Base-by-base conservation (phyloP, 164 flowering plant species). In the Liquidambar formosana region DNA sequence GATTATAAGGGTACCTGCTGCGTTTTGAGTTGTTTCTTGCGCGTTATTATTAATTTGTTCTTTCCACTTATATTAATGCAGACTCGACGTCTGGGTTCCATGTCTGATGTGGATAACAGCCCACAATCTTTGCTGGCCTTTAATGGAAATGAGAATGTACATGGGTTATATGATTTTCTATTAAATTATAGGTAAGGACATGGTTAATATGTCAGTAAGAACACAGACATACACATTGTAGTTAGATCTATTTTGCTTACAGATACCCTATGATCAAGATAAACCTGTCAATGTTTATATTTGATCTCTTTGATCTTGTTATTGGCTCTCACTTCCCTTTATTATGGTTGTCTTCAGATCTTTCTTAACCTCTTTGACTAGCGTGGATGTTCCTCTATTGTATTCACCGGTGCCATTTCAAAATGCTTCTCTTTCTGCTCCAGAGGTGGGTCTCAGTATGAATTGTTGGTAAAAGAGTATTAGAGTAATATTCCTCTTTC, bases 341-440 rank as follows among this genome's bases (percentile, higher is more conserved):
- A 21, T 67, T 43, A 44, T 79, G 68, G 43, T 47, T 71, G 28
- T 71, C 48, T 47, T 54, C 84, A 96, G 97, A 83, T 90, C 86
- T 38, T 79, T 81, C 66, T 78, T 92, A 71, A 76, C 85, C 64
- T 82, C 84, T 63, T 73, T 96, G 78, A 77, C 76, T 63, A 77
- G 83, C 60, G 63, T 62, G 67, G 99, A 96, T 85, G 97, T 96
- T 64, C 99, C 99, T 49, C 57, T 83, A 25, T 69, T 96, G 52
- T 90, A 81, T 81, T 83, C 98, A 57, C 97, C 97, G 19, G 81
- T 87, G 48, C 89, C 89, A 54, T 96, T 96, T 77, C 85, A 80
- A 54, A 92, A 93, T 89, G 94, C 96, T 65, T 85, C 98, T 59
- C 66, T 89, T 68, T 85, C 82, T 76, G 67, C 84, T 74, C 98